A percentile compares a stretch with the other conserved stretches of the same genome.
Conservation (phyloP, 176 grass and related monocot species). For the Eleusine indica region DNA sequence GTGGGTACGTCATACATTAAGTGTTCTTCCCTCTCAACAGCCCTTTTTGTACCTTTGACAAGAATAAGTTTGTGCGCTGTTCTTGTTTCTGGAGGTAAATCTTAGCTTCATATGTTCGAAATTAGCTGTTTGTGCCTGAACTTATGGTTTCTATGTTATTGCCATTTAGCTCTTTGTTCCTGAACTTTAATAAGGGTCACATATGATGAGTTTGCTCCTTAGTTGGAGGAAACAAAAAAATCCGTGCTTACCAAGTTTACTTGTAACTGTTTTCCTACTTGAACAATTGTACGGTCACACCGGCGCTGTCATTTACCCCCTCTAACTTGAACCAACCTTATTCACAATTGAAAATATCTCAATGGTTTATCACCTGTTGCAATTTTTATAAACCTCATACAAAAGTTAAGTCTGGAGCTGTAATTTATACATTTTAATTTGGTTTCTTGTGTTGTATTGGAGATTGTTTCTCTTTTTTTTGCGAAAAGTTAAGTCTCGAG, state of each 20-base stretch:
- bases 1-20: conserved; percentile 63
- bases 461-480: not conserved
- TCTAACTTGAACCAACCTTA: not conserved
- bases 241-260: conserved; percentile 25
- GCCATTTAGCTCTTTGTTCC: not conserved
- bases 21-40: not conserved
- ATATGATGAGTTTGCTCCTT: conserved; percentile 22
- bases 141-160: not conserved
- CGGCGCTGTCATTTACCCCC: not conserved
- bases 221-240: not conserved
- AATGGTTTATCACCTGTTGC: not conserved
- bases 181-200: conserved; percentile 7
- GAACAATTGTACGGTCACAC: not conserved
- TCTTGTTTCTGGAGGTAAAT: conserved; percentile 18
- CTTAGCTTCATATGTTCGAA: not conserved
- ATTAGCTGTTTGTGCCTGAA: not conserved
- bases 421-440: not conserved
- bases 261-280: not conserved
- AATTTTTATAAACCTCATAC: not conserved
- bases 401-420: not conserved
- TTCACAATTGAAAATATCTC: not conserved
- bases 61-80: not conserved
- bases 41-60: conserved; percentile 12
- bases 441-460: not conserved
- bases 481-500: no score